These are phyloP conservation scores for Tricholoma saponaceum DNA, from an alignment of 768 basidiomycete species.

Conservation along the genomic window DNA sequence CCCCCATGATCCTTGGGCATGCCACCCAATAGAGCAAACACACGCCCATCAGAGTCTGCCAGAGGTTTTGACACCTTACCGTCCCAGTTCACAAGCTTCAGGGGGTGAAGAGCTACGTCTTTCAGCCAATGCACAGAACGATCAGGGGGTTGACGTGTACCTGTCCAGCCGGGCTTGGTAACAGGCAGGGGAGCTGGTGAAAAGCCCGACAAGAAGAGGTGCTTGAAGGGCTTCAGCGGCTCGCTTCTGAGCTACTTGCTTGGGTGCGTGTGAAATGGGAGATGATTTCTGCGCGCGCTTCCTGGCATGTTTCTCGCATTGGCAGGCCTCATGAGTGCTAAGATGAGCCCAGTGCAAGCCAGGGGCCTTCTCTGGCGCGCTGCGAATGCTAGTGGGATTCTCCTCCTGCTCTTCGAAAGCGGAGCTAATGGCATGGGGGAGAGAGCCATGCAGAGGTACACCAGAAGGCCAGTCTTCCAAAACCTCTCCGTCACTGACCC, in stretches of 20 bases:
- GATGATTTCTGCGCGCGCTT: background rate
- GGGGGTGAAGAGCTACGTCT: background rate
- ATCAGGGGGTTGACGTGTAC: background rate
- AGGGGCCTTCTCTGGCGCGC: too few relatives aligned
- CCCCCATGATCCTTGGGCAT: background rate
- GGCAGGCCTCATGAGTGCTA: background rate
- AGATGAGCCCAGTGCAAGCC: background rate
- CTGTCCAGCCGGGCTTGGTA: background rate
- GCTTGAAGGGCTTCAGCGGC: background rate
- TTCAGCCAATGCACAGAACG: background rate
- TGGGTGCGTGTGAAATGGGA: background rate
- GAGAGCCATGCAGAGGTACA: too few relatives aligned
- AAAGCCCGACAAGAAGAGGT: background rate
- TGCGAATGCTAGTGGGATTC: background rate
- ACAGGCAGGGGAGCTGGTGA: background rate
- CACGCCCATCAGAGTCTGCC: background rate
- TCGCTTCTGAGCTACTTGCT: background rate
- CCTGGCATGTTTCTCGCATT: background rate
- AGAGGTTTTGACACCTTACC: background rate
- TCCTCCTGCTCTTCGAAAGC: too few relatives aligned
- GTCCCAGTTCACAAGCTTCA: background rate
- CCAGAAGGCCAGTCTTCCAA: background rate
- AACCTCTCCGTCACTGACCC: background rate
- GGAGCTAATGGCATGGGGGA: too few relatives aligned
- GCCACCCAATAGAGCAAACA: background rate